Conservation (phyloP, 2,329 filamentous ascomycete genomes). For the Penicillium sp. region DNA sequence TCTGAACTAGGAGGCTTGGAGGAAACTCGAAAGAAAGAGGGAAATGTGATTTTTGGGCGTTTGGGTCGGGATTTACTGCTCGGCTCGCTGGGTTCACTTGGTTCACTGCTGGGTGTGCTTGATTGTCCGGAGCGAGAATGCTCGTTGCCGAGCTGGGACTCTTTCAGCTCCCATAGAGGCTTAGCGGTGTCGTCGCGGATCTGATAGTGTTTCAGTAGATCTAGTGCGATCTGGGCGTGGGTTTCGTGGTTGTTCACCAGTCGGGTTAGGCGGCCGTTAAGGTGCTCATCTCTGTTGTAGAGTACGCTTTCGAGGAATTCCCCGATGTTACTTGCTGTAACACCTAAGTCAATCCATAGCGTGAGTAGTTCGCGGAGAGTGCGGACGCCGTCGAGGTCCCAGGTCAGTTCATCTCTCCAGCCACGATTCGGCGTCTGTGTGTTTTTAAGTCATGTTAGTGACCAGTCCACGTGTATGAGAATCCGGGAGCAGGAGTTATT, state of each 20-base stretch:
- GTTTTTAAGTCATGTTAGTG: background rate
- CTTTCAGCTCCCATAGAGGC: background rate
- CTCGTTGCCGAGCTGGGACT: background rate
- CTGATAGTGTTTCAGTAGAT: conserved; percentile 4
- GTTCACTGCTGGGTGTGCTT: background rate
- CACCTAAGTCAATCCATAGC: background rate
- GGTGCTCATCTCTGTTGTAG: conserved; percentile 4
- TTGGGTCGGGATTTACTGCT: background rate
- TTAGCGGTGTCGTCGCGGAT: background rate
- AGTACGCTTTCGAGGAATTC: conserved; percentile 1
- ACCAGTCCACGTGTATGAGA: background rate
- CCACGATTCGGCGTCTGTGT: background rate
- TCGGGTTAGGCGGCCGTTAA: background rate
- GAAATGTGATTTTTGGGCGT: background rate
- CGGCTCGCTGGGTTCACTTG: background rate
- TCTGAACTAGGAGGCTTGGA: background rate
- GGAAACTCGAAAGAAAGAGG: background rate
- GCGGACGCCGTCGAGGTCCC: background rate
- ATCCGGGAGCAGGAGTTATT: background rate
- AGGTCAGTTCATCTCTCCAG: background rate
- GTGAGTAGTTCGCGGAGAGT: background rate
- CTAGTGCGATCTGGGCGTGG: background rate
- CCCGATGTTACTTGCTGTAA: conserved; percentile 6
- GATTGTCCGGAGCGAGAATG: background rate
- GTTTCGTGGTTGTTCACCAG: conserved; percentile 1